Percentiles rank a stretch among this genome's conserved stretches.
phyloP scores from a whole-genome alignment of 192 early-diverging fungal genomes.

The Entophlyctis luteolus region DNA sequence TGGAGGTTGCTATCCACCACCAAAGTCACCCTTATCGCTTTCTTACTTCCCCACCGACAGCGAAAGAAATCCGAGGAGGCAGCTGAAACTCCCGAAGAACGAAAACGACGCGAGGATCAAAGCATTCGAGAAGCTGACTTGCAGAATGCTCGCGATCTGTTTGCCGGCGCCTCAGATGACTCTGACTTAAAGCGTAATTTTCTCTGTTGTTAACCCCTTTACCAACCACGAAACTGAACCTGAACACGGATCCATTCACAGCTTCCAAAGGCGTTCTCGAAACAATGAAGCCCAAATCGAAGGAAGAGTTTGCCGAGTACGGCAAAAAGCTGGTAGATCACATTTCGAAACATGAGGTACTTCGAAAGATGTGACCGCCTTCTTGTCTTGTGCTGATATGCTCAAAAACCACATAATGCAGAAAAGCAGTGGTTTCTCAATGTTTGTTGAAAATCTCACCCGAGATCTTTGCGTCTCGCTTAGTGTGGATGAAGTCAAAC shows the following conservation, averaged over 20 bases:
- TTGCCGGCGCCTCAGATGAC: conserved; percentile 26
- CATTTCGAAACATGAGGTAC: conserved; percentile 45
- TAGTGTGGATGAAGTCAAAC: conserved; percentile 44
- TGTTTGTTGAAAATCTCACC: conserved; percentile 50
- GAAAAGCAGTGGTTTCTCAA: conserved; percentile 33
- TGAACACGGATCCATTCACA: background rate
- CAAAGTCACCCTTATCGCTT: background rate
- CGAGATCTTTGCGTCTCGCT: conserved; percentile 41
- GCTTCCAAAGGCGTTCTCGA: conserved; percentile 27
- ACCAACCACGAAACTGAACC: background rate
- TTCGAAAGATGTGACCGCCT: too few relatives aligned
- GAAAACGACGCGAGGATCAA: conserved; percentile 35
- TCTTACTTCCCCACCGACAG: background rate
- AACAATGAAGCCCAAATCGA: conserved; percentile 42
- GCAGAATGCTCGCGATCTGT: conserved; percentile 49
- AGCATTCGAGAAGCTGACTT: conserved; percentile 44
- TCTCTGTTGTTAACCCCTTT: background rate
- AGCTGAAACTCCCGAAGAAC: conserved; percentile 43
- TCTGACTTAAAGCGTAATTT: background rate
- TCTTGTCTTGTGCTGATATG: too few relatives aligned
- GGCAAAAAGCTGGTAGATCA: conserved; percentile 34
- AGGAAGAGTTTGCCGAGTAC: conserved; percentile 47
- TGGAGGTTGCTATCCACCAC: background rate
- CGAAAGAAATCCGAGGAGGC: conserved; percentile 23
- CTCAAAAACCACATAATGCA: too few relatives aligned